A percentile compares a stretch with the other conserved stretches of the same genome.
These are phyloP conservation scores for Luvunga scandens DNA, from an alignment of 345 rosid genomes.

Conservation along the genomic window DNA sequence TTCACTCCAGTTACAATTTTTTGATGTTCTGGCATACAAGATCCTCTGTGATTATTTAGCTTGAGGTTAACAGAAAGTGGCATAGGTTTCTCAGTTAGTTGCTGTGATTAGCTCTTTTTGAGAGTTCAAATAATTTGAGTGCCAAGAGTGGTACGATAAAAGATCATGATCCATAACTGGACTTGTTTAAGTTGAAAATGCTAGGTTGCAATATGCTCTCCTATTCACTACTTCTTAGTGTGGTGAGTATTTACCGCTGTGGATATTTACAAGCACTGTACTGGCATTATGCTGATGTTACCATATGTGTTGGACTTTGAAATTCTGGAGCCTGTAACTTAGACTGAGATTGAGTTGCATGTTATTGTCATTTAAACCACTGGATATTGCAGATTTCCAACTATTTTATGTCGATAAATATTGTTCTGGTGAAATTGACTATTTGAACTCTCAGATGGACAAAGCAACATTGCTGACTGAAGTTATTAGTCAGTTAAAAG, in stretches of 20 bases:
- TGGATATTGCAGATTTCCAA: not conserved
- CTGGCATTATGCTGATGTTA: not conserved
- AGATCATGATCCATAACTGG: not conserved
- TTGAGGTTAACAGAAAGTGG: not conserved
- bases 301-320: not conserved
- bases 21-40: not conserved
- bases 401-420: not conserved
- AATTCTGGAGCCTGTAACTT: too few relatives aligned
- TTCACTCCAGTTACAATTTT: not conserved
- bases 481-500: slow-evolving; percentile 34
- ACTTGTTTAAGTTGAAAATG: not conserved
- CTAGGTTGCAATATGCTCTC: too few relatives aligned
- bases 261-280: not conserved
- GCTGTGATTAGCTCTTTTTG: not conserved
- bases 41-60: not conserved
- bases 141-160: not conserved
- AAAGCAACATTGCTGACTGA: slow-evolving; percentile 50
- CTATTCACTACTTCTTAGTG: not conserved
- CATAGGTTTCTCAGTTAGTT: not conserved
- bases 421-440: not conserved
- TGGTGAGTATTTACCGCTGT: not conserved
- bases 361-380: not conserved
- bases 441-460: slow-evolving; percentile 39
- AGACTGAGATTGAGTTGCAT: not conserved
- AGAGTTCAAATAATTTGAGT: not conserved